Evolutionary conservation across 2,329 filamentous ascomycete species (phyloP), one percentile per base, ranked within the genome.

Genomic region (Harringtonia lauricola): DNA sequence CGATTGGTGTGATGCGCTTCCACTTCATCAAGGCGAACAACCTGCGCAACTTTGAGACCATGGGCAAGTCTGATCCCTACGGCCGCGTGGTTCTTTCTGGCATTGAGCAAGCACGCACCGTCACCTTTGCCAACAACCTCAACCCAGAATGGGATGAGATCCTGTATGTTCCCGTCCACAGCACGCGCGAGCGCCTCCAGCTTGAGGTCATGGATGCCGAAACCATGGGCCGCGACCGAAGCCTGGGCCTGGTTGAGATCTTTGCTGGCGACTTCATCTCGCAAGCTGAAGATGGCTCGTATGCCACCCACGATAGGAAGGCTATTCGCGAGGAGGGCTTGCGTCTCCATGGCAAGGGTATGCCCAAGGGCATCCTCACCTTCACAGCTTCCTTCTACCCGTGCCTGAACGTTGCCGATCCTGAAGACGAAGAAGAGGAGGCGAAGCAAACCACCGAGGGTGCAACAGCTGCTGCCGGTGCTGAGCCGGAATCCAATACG

Each of bases 201-300:
- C 66, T 98, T 17, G 92, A 98, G 61, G 88, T 96, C 51, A 95
- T 98, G 90, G 92, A 98, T 55, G 80, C 92, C 48, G 92, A 98
- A 64, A 89, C 81, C 53, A 73, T 96, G 57, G 86, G 86, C 55
- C 92, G 88, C 59, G 92, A 98, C 61, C 83, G 92, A 45, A 84
- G 84, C 35, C 73, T 98, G 29, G 92, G 92, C 42, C 72, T 83
- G 43, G 66, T 92, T 17, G 89, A 96, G 52, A 63, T 95, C 22
- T 70, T 76, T 42, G 81, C 83, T 9, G 70, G 80, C 17, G 86
- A 96, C 49, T 96, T 86, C 59, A 75, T 96, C 49, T 65, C 67
- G 6, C 80, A 95, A 59, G 80, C 77, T 39, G 83, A 89, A 29
- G 77, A 74, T 51, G 92, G 88, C 45, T 86, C 94, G 56, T 96